Evolutionary conservation across 164 flowering plant genomes (phyloP).

Genomic region (Dillenia turbinata): DNA sequence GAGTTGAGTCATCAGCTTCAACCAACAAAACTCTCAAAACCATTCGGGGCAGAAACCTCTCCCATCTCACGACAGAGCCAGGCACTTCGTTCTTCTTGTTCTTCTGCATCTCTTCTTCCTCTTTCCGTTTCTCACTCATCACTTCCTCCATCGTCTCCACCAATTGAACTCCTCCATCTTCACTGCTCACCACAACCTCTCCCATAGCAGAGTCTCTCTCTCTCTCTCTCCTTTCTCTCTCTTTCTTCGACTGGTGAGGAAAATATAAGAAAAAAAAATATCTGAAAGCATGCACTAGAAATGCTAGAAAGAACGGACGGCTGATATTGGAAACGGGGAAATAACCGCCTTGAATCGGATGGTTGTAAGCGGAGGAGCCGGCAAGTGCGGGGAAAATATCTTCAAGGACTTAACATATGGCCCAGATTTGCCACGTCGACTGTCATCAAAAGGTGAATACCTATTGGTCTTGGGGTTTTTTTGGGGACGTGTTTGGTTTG

Average conservation of each 20-base stretch:
- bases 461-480: not conserved
- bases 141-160: constrained; percentile 6
- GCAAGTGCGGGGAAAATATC: not conserved
- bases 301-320: not conserved
- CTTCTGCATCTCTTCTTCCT: constrained; percentile 10
- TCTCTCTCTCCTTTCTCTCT: too few species aligned
- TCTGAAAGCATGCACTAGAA: not conserved
- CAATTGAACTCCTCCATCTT: constrained; percentile 2
- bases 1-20: constrained; percentile 77
- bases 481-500: not conserved
- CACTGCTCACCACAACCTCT: constrained; percentile 22
- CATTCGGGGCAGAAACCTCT: constrained; percentile 54
- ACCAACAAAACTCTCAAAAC: constrained; percentile 63
- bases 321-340: not conserved
- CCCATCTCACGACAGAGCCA: constrained; percentile 42
- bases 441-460: not conserved
- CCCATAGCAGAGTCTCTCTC: constrained; percentile 8
- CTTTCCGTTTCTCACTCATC: constrained; percentile 1
- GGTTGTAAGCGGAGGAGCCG: not conserved
- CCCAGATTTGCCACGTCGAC: constrained; percentile 1
- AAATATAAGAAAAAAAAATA: not conserved
- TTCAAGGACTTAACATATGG: not conserved
- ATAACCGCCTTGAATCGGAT: not conserved
- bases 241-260: too few species aligned
- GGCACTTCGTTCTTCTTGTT: constrained; percentile 9